phyloP scores from a whole-genome alignment of 225 moss, liverwort and hornwort species.

The Marchantia polymorpha region DNA sequence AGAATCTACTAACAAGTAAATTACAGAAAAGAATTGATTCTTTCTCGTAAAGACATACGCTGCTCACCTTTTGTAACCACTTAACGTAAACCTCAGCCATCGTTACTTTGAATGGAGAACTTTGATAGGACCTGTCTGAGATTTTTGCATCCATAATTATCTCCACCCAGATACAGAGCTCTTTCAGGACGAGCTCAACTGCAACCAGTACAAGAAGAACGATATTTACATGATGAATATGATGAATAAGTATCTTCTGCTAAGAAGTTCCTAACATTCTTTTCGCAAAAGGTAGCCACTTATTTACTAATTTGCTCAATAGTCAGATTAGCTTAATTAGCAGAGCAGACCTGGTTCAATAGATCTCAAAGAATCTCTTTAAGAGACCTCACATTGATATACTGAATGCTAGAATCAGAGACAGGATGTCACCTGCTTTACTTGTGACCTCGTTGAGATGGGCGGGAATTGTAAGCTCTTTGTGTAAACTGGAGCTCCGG shows the following conservation, averaged over 20 bases:
- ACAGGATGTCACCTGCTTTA: constrained; percentile 34
- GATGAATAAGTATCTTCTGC: too few relatives aligned
- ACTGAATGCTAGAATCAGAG: not conserved
- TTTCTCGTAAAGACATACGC: not conserved
- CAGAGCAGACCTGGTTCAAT: too few relatives aligned
- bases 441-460: constrained; percentile 37
- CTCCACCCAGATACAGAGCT: constrained; percentile 42
- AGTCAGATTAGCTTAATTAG: not conserved
- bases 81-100: constrained; percentile 53
- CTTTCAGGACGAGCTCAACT: constrained; percentile 47
- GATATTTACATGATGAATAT: not conserved
- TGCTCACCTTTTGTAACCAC: constrained; percentile 70
- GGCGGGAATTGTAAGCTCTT: constrained; percentile 33
- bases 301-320: too few relatives aligned
- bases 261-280: not conserved
- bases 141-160: constrained; percentile 33
- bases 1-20: not conserved
- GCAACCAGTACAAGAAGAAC: constrained; percentile 22
- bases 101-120: constrained; percentile 23
- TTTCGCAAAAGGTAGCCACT: too few relatives aligned
- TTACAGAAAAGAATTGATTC: not conserved
- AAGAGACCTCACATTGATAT: not conserved
- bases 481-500: constrained; percentile 23
- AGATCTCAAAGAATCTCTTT: too few relatives aligned
- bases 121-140: constrained; percentile 36